Percentiles rank a stretch among this genome's conserved stretches.
These are phyloP conservation scores for Ogataea siamensis DNA, from an alignment of 805 yeast genomes.

Conservation along the genomic window DNA sequence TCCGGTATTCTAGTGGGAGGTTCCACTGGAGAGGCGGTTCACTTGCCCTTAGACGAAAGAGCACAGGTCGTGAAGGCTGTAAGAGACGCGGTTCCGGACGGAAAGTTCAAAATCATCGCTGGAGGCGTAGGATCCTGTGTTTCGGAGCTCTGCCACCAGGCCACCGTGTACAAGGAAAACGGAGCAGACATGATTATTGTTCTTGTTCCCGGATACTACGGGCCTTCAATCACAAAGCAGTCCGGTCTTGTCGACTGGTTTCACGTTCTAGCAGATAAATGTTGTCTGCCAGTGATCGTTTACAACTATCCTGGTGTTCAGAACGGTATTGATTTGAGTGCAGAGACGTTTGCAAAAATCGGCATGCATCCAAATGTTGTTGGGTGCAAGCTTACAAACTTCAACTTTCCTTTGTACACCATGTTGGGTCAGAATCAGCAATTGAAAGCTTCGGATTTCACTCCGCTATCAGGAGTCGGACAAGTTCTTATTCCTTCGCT, in stretches of 20 bases:
- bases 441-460: constrained; percentile 39
- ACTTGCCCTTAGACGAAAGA: constrained; percentile 46
- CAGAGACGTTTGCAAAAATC: constrained; percentile 39
- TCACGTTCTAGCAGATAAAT: constrained; percentile 41
- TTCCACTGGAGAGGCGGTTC: constrained; percentile 56
- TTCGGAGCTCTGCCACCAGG: constrained; percentile 42
- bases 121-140: constrained; percentile 48
- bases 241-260: constrained; percentile 46
- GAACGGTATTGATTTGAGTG: constrained; percentile 38
- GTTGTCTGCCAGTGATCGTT: constrained; percentile 43
- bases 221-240: constrained; percentile 40
- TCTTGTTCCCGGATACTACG: constrained; percentile 50
- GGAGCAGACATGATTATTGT: constrained; percentile 41
- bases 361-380: constrained; percentile 47
- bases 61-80: constrained; percentile 32
- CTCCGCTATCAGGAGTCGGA: constrained; percentile 50
- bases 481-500: constrained; percentile 49
- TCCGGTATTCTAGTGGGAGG: constrained; percentile 49
- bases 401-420: constrained; percentile 46
- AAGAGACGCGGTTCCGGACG: constrained; percentile 38
- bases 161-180: constrained; percentile 32
- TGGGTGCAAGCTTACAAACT: constrained; percentile 54
- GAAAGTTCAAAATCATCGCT: constrained; percentile 40
- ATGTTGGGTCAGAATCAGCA: constrained; percentile 43
- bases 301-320: constrained; percentile 53